These are phyloP conservation scores for Cajanus cajan DNA, from an alignment of 306 rosid genomes.

Conservation along the genomic window DNA sequence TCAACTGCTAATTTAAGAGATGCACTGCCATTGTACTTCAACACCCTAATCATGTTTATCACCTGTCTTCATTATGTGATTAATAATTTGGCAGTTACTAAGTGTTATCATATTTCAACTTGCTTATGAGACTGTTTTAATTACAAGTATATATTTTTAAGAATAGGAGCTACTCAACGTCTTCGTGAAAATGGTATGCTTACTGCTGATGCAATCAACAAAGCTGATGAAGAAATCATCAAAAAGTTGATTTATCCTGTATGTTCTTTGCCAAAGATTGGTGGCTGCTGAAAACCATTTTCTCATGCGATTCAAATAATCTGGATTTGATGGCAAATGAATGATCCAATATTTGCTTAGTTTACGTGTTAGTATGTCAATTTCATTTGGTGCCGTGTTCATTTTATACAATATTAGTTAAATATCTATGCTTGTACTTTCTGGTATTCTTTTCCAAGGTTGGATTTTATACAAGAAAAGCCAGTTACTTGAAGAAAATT, in stretches of 20 bases:
- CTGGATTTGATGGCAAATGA: slow-evolving; percentile 1
- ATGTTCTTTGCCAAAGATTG: slow-evolving; percentile 32
- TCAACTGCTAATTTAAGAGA: not conserved
- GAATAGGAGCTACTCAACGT: slow-evolving; percentile 82
- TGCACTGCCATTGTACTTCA: not conserved
- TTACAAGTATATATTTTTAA: slow-evolving; percentile 33
- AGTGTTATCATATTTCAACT: slow-evolving; percentile 11
- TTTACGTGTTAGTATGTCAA: slow-evolving; percentile 10
- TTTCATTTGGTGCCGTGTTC: not conserved
- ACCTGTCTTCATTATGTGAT: slow-evolving; percentile 2
- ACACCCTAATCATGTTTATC: not conserved
- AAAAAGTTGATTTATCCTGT: slow-evolving; percentile 88
- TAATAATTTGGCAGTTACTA: not conserved
- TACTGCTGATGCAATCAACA: slow-evolving; percentile 69
- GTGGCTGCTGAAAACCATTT: not conserved
- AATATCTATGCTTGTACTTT: slow-evolving; percentile 7
- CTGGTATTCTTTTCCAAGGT: slow-evolving; percentile 50
- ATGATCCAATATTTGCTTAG: not conserved
- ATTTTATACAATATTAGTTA: slow-evolving; percentile 6
- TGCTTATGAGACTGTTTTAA: slow-evolving; percentile 24
- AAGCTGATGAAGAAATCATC: slow-evolving; percentile 74
- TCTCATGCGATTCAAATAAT: not conserved
- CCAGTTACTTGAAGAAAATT: slow-evolving; percentile 82
- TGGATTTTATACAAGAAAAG: slow-evolving; percentile 87
- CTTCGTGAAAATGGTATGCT: slow-evolving; percentile 71